Base-by-base conservation (phyloP, 768 basidiomycete genomes). In the Tylopilus subfusipes region DNA sequence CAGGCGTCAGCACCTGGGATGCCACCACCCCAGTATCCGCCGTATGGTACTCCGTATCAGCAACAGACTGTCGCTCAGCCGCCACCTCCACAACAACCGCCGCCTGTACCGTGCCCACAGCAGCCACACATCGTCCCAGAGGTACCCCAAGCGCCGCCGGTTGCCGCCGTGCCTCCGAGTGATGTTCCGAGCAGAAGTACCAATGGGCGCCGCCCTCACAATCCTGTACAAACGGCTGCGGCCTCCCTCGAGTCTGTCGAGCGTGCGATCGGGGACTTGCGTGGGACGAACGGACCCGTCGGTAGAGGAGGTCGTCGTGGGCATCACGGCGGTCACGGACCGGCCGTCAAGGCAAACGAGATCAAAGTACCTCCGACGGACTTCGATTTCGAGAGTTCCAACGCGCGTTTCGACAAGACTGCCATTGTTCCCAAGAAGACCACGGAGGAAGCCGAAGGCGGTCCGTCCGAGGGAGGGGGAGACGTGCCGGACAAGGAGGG, bases 331-430 rank as follows among this genome's bases (percentile, higher is more conserved):
- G 64, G 60, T 22, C 67, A 70, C 7, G 67, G 60, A 43, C 44
- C 51, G 60, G 68, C 44, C 2, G 40, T 27, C 39, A 75, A 76
- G 62, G 58, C 65, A 2, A 66, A 59, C 19, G 76, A 78, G 21
- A 53, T 80, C n/a, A 72, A 73, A 31, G 86, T 93, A 1, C 91
- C 90, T 0, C 67, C 76, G 1, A 84, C 83, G 0, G 91, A 93
- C 67, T 93, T 93, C 65, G 91, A 93, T 73, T 94, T 93, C 68
- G 74, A 81, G 67, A 78, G 77, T 52, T 81, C 82, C 51, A 94
- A 93, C 60, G 86, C 86, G 4, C 83, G 83, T 49, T 93, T 93
- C 61, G 88, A 92, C 73, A 92, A 93, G 69, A 73, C 81, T 11
- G 80, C 85, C 14, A 53, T 83, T 36, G 73, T 68, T 38, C 74